These are phyloP conservation scores for Didymosphaeria variabile DNA, from an alignment of 2,329 filamentous ascomycete species.

Conservation along the genomic window DNA sequence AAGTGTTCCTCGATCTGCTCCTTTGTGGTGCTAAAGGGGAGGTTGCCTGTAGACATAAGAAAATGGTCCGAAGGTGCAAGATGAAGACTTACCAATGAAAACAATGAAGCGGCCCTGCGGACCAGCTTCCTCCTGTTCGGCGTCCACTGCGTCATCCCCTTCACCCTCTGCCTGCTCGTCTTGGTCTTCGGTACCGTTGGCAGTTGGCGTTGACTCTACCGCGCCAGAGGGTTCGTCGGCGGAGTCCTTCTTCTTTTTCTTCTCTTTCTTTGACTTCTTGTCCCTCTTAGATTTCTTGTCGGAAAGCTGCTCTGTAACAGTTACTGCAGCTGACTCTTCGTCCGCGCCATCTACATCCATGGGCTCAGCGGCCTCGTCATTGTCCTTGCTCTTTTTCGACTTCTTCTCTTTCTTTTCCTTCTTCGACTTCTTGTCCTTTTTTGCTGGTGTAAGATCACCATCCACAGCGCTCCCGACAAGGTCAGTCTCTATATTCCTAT, in stretches of 20 bases:
- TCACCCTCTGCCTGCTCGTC: slow-evolving; percentile 25
- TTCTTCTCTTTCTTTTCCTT: slow-evolving; percentile 35
- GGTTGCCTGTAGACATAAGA: slow-evolving; percentile 70
- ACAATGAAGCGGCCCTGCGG: slow-evolving; percentile 71
- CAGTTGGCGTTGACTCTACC: slow-evolving; percentile 24
- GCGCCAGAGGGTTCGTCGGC: slow-evolving; percentile 26
- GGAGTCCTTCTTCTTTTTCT: slow-evolving; percentile 34
- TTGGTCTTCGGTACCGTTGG: slow-evolving; percentile 26
- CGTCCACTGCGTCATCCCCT: slow-evolving; percentile 9
- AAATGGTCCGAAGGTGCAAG: slow-evolving; percentile 14
- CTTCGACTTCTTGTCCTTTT: slow-evolving; percentile 38
- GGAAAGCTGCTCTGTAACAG: slow-evolving; percentile 16
- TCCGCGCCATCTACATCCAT: slow-evolving; percentile 21
- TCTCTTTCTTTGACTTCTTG: slow-evolving; percentile 37
- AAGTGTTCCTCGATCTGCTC: slow-evolving; percentile 79
- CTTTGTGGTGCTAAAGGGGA: slow-evolving; percentile 82
- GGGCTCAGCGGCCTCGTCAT: slow-evolving; percentile 17
- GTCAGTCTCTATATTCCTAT: slow-evolving; percentile 16
- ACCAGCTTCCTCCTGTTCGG: slow-evolving; percentile 27
- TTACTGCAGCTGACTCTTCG: slow-evolving; percentile 25
- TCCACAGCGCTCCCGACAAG: slow-evolving; percentile 13
- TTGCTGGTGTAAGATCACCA: slow-evolving; percentile 33
- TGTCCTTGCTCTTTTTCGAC: slow-evolving; percentile 17
- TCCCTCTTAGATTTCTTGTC: slow-evolving; percentile 40
- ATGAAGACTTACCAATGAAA: slow-evolving; percentile 69